Conservation (phyloP, 805 yeast species). For the Saccharomyces mikatae region DNA sequence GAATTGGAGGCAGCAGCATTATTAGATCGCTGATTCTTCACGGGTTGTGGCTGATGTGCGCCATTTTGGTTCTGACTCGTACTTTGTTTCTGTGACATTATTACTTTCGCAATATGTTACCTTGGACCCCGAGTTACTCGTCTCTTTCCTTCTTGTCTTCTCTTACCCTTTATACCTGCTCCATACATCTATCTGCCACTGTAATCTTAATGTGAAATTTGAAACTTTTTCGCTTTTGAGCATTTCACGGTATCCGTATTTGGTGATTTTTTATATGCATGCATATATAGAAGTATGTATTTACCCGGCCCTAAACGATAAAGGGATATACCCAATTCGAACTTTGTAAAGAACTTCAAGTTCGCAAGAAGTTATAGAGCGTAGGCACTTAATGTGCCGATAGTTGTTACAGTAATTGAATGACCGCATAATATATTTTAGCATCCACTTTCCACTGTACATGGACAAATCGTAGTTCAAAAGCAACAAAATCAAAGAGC, state of each 20-base stretch:
- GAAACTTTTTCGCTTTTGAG: not conserved
- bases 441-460: no score
- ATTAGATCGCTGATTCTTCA: not conserved
- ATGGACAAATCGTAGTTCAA: not conserved
- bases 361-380: not conserved
- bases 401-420: not conserved
- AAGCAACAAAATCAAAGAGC: not conserved
- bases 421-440: not conserved
- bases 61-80: constrained; percentile 3
- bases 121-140: not conserved
- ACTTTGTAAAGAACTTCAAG: not conserved
- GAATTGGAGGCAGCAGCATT: not conserved
- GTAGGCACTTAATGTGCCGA: not conserved
- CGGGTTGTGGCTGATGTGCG: not conserved
- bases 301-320: not conserved
- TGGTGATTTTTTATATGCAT: not conserved
- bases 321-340: not conserved
- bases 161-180: not conserved
- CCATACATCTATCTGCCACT: not conserved
- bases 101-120: not conserved
- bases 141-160: not conserved
- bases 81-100: constrained; percentile 2
- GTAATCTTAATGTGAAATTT: not conserved
- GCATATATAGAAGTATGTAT: no score
- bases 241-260: not conserved